Percentiles rank a stretch among this genome's conserved stretches.
Evolutionary conservation across 768 basidiomycete genomes (phyloP).

Genomic region (Heimioporus sp.): DNA sequence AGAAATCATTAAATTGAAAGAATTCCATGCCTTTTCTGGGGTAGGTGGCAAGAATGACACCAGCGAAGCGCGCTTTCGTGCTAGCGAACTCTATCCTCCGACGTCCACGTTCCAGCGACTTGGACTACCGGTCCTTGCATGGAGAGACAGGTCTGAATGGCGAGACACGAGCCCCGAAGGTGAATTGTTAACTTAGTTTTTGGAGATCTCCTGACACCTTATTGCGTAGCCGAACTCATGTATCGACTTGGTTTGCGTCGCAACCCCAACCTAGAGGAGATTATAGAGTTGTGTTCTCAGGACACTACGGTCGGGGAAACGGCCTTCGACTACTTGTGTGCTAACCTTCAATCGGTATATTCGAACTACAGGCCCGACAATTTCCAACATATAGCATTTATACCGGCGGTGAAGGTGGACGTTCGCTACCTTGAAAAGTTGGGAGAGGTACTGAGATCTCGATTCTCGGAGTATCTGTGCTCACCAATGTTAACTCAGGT

Average conservation of each 20-base stretch:
- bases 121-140: conserved; percentile 77
- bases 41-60: not conserved
- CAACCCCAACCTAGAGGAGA: conserved; percentile 57
- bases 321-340: conserved; percentile 80
- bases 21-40: not conserved
- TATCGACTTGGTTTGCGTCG: conserved; percentile 63
- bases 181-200: conserved; percentile 24
- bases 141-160: conserved; percentile 77
- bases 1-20: not conserved
- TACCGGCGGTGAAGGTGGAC: not conserved
- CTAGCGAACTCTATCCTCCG: conserved; percentile 82
- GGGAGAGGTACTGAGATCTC: conserved; percentile 23
- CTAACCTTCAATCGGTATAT: not conserved
- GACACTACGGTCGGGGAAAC: conserved; percentile 44
- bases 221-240: conserved; percentile 64
- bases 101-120: conserved; percentile 61
- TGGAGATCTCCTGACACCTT: not conserved
- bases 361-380: conserved; percentile 50
- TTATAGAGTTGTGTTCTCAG: conserved; percentile 67
- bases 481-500: conserved; percentile 45
- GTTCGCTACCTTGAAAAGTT: not conserved
- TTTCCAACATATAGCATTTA: not conserved
- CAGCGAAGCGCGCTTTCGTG: conserved; percentile 44
- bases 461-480: conserved; percentile 39
- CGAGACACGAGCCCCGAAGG: conserved; percentile 77